Evolutionary conservation across 495 filamentous ascomycete species (phyloP).

Genomic region (Penicillium verhagenii): DNA sequence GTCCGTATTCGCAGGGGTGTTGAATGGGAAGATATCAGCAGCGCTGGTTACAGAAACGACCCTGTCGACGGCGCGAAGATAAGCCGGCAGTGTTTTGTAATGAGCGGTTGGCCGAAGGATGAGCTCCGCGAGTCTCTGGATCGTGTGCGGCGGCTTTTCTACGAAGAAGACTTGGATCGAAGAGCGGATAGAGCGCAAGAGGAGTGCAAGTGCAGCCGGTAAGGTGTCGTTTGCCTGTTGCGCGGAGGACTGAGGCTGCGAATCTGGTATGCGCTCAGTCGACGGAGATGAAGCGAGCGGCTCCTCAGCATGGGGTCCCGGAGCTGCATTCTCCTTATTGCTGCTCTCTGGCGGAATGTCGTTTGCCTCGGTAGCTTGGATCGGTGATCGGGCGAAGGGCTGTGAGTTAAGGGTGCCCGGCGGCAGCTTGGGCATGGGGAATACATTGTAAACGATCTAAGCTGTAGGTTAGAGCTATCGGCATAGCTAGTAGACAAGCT

Average conservation of each 20-base stretch:
- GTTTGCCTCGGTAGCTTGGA: conserved; percentile 34
- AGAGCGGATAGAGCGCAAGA: conserved; percentile 63
- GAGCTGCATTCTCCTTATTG: conserved; percentile 55
- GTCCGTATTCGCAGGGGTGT: conserved; percentile 51
- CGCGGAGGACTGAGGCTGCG: conserved; percentile 45
- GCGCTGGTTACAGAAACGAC: conserved; percentile 89
- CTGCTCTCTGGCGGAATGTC: conserved; percentile 34
- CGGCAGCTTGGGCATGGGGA: conserved; percentile 46
- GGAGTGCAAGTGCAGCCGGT: conserved; percentile 60
- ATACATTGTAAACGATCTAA: conserved; percentile 54
- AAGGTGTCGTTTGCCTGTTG: conserved; percentile 47
- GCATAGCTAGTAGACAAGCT: neutral
- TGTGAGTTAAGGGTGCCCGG: conserved; percentile 29
- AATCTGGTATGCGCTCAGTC: conserved; percentile 45
- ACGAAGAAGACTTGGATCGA: conserved; percentile 69
- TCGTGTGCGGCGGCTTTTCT: conserved; percentile 80
- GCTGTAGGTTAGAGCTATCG: conserved; percentile 8
- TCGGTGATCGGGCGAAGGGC: conserved; percentile 29
- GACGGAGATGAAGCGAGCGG: conserved; percentile 33
- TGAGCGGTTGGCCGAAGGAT: conserved; percentile 71
- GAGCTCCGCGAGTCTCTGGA: conserved; percentile 93
- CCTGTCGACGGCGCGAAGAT: conserved; percentile 86
- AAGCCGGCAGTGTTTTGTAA: conserved; percentile 77
- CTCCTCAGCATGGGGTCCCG: conserved; percentile 31
- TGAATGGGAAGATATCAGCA: conserved; percentile 78